phyloP scores from a whole-genome alignment of 768 basidiomycete genomes.

The Trametes maxima region DNA sequence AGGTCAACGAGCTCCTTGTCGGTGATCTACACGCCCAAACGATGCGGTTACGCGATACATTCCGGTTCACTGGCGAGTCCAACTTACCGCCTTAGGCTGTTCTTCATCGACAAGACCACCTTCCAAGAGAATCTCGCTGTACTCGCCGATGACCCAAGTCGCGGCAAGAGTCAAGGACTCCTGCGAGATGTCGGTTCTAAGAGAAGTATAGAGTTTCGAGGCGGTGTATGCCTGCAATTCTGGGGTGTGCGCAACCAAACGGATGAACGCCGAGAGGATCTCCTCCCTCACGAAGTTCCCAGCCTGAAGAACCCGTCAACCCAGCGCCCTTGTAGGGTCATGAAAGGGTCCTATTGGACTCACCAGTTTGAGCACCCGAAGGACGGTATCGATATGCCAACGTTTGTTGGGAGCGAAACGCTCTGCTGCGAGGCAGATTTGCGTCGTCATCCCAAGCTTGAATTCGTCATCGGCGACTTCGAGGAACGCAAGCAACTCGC shows the following conservation, averaged over 20 bases:
- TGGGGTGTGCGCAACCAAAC: conserved; percentile 94
- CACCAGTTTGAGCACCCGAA: conserved; percentile 90
- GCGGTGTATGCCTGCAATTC: conserved; percentile 96
- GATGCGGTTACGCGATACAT: background rate
- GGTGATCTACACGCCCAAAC: conserved; percentile 49
- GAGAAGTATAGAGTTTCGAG: conserved; percentile 85
- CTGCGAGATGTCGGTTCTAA: conserved; percentile 91
- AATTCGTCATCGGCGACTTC: conserved; percentile 99
- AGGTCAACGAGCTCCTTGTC: conserved; percentile 88
- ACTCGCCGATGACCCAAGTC: conserved; percentile 97
- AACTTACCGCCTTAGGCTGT: conserved; percentile 62
- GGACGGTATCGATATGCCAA: conserved; percentile 98
- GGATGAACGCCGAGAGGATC: conserved; percentile 91
- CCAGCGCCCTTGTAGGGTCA: background rate
- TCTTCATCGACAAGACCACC: conserved; percentile 83
- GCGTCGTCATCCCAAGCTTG: conserved; percentile 96
- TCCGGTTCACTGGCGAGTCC: background rate
- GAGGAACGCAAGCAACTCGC: conserved; percentile 93
- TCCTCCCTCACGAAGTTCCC: conserved; percentile 98
- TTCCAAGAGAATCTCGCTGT: conserved; percentile 86
- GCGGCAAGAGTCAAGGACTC: conserved; percentile 92
- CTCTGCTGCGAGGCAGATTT: conserved; percentile 94
- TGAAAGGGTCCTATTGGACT: conserved; percentile 30
- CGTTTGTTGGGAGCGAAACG: conserved; percentile 96
- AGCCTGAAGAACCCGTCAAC: conserved; percentile 53